Evolutionary conservation across 306 rosid genomes (phyloP).

Genomic region (Cicer bijugum): DNA sequence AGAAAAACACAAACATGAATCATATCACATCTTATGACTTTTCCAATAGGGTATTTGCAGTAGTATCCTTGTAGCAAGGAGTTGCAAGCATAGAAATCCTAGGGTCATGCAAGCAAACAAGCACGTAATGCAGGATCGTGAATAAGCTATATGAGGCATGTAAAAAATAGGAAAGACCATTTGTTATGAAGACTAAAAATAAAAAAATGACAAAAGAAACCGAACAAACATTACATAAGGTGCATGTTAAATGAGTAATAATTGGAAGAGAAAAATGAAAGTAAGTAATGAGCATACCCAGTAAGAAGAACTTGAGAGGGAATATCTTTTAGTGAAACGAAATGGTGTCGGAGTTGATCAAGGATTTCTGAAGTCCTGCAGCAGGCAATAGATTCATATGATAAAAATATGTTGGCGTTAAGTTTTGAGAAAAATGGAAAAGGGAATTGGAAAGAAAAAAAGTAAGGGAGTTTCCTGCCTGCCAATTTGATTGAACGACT

Average conservation of each 20-base stretch:
- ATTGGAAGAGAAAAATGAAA: constrained; percentile 8
- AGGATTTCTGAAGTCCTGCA: constrained; percentile 68
- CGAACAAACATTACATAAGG: neutral
- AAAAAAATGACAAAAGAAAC: constrained; percentile 1
- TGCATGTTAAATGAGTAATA: neutral
- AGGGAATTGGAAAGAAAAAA: no score
- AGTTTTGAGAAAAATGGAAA: no score
- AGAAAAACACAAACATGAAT: neutral
- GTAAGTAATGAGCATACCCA: constrained; percentile 58
- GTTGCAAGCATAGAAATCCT: neutral
- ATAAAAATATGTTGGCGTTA: neutral
- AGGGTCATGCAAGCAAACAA: constrained; percentile 14
- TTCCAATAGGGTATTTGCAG: constrained; percentile 14
- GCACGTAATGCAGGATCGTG: constrained; percentile 26
- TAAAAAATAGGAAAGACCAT: neutral
- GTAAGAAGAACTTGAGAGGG: constrained; percentile 67
- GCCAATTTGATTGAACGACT: constrained; percentile 65
- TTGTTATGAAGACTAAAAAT: neutral
- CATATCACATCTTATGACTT: neutral
- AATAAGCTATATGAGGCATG: constrained; percentile 7
- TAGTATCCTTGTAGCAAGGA: neutral
- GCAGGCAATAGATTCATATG: constrained; percentile 33
- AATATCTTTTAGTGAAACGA: constrained; percentile 54
- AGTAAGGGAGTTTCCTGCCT: constrained; percentile 45
- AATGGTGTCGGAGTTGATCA: constrained; percentile 57